phyloP scores from a whole-genome alignment of 352 stramenopile genomes.

The Peronospora belbahrii region DNA sequence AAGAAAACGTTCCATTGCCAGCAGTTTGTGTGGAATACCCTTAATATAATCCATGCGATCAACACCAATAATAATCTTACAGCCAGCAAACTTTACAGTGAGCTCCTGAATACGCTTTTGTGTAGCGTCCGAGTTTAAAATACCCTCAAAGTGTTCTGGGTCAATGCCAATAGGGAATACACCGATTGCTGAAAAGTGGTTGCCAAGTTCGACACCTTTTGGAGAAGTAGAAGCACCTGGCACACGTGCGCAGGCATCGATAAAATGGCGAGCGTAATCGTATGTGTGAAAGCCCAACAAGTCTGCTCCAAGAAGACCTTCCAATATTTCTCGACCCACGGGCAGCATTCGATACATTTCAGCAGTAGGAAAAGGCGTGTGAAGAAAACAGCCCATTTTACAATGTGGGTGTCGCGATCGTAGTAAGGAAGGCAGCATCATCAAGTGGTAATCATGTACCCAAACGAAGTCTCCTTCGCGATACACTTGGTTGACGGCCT shows the following conservation, averaged over 20 bases:
- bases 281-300: constrained; percentile 84
- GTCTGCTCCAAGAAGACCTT: constrained; percentile 74
- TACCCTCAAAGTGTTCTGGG: constrained; percentile 73
- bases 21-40: constrained; percentile 79
- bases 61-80: constrained; percentile 81
- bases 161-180: constrained; percentile 85
- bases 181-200: constrained; percentile 74
- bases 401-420: constrained; percentile 59
- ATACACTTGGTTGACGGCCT: constrained; percentile 74
- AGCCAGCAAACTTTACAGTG: constrained; percentile 50
- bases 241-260: constrained; percentile 67
- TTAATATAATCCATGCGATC: constrained; percentile 86
- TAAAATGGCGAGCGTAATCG: constrained; percentile 82
- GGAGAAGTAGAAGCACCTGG: constrained; percentile 64
- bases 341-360: constrained; percentile 84
- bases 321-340: constrained; percentile 67
- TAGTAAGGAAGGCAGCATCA: constrained; percentile 76
- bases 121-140: constrained; percentile 38
- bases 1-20: constrained; percentile 84
- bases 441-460: constrained; percentile 88
- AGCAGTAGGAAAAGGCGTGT: constrained; percentile 80
- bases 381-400: constrained; percentile 85
- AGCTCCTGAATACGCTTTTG: constrained; percentile 58
- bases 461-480: constrained; percentile 79
- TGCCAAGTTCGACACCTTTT: constrained; percentile 72